Percentiles rank a stretch among this genome's conserved stretches.
Evolutionary conservation across 116 monocot genomes (phyloP).

Genomic region (Thalassia testudinum): DNA sequence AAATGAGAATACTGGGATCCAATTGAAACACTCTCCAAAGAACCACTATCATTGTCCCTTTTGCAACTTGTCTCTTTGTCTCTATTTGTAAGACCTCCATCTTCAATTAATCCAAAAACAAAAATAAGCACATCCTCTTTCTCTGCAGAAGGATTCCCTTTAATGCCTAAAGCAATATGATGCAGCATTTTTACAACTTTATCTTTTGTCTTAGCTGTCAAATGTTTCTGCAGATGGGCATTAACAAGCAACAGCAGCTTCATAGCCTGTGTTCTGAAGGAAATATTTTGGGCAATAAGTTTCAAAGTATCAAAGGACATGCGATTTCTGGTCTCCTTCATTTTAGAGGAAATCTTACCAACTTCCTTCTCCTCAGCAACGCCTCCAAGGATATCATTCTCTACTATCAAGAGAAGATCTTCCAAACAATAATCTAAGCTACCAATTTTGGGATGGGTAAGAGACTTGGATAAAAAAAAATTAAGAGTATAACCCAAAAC

Average conservation of each 20-base stretch:
- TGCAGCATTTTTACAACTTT: slow-evolving; percentile 62
- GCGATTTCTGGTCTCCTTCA: slow-evolving; percentile 84
- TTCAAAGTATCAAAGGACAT: slow-evolving; percentile 79
- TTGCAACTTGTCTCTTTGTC: slow-evolving; percentile 1
- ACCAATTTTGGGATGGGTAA: slow-evolving; percentile 19
- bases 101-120: slow-evolving; percentile 81
- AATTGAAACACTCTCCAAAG: not conserved
- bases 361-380: slow-evolving; percentile 90
- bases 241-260: slow-evolving; percentile 45
- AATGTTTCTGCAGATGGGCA: slow-evolving; percentile 35
- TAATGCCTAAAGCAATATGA: slow-evolving; percentile 59
- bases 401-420: slow-evolving; percentile 50
- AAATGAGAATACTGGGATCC: slow-evolving; percentile 24
- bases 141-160: slow-evolving; percentile 58
- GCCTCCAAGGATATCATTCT: slow-evolving; percentile 82
- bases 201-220: slow-evolving; percentile 40
- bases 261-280: slow-evolving; percentile 66
- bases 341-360: slow-evolving; percentile 85
- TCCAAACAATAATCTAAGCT: slow-evolving; percentile 81
- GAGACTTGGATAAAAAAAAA: slow-evolving; percentile 52
- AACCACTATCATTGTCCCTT: not conserved
- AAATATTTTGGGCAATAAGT: slow-evolving; percentile 55
- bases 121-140: slow-evolving; percentile 48
- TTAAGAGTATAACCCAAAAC: slow-evolving; percentile 88
- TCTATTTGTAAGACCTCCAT: slow-evolving; percentile 10